Percentiles rank a stretch among this genome's conserved stretches.
Evolutionary conservation across 1,284 basidiomycete species (phyloP).

Genomic region (Ustilago sp.): DNA sequence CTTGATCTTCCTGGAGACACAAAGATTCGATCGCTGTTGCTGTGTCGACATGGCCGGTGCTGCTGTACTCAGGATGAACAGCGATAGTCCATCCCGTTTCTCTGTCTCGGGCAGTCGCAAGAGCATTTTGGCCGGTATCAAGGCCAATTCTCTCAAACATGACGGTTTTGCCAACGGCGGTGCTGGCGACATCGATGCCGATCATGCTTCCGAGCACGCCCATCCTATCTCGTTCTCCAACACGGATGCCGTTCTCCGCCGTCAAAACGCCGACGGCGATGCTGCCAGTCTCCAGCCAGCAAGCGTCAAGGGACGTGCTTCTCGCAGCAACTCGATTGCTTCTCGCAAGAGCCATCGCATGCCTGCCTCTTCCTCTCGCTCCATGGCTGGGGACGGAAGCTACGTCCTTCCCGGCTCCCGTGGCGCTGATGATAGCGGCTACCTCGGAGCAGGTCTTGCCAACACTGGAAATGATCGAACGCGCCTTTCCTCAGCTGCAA

Average conservation of each 20-base stretch:
- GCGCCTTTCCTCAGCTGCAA: slow-evolving; percentile 26
- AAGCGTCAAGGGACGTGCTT: slow-evolving; percentile 19
- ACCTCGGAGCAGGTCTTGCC: slow-evolving; percentile 22
- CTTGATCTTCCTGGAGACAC: too few species aligned
- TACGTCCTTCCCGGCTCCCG: not conserved
- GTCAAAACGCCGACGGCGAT: slow-evolving; percentile 14
- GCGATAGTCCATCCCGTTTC: slow-evolving; percentile 20
- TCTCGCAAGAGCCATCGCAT: slow-evolving; percentile 11
- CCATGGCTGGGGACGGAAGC: slow-evolving; percentile 1
- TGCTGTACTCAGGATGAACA: slow-evolving; percentile 44
- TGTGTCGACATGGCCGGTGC: slow-evolving; percentile 36
- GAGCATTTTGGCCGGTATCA: slow-evolving; percentile 48
- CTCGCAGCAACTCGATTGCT: slow-evolving; percentile 28
- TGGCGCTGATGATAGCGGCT: slow-evolving; percentile 15
- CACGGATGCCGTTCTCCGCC: slow-evolving; percentile 49
- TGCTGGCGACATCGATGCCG: slow-evolving; percentile 4
- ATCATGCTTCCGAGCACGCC: slow-evolving; percentile 21
- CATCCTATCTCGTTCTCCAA: slow-evolving; percentile 45
- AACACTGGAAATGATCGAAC: slow-evolving; percentile 10
- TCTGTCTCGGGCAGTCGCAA: slow-evolving; percentile 38
- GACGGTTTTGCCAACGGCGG: not conserved
- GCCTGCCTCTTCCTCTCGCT: slow-evolving; percentile 18
- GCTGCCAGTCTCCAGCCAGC: slow-evolving; percentile 15
- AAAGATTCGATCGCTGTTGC: not conserved
- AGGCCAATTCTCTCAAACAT: slow-evolving; percentile 12